Evolutionary conservation across 345 rosid species (phyloP).

Genomic region (Clarkia xantiana): DNA sequence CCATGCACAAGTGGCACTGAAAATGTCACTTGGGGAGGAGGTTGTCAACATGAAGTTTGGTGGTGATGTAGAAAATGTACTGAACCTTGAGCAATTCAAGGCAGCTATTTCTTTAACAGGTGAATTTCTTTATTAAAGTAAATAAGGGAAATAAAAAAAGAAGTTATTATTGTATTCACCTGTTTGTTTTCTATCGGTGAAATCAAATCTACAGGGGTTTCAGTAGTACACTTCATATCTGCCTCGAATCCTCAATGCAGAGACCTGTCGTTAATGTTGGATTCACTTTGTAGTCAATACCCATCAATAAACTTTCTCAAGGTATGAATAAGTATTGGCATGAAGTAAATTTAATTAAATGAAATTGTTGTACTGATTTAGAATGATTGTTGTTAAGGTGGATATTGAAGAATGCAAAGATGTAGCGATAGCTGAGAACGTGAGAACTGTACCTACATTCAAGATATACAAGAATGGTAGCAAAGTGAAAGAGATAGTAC

Average conservation of each 20-base stretch:
- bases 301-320: conserved; percentile 76
- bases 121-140: conserved; percentile 7
- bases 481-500: conserved; percentile 77
- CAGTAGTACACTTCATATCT: conserved; percentile 55
- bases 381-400: conserved; percentile 30
- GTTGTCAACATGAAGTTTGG: conserved; percentile 90
- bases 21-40: conserved; percentile 85
- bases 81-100: conserved; percentile 56
- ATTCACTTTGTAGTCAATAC: conserved; percentile 62
- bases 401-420: conserved; percentile 42
- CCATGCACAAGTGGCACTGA: conserved; percentile 85
- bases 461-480: conserved; percentile 77
- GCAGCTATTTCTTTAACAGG: conserved; percentile 75
- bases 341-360: no score
- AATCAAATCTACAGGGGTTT: conserved; percentile 34
- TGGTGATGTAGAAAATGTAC: conserved; percentile 81
- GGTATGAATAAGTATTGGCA: conserved; percentile 29
- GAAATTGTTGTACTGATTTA: not conserved
- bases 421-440: conserved; percentile 58
- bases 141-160: no score
- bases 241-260: conserved; percentile 61
- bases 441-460: conserved; percentile 88
- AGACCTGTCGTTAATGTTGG: conserved; percentile 66
- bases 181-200: no score
- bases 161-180: no score